phyloP scores from a whole-genome alignment of 352 stramenopile species.

The Pythium aristosporum region DNA sequence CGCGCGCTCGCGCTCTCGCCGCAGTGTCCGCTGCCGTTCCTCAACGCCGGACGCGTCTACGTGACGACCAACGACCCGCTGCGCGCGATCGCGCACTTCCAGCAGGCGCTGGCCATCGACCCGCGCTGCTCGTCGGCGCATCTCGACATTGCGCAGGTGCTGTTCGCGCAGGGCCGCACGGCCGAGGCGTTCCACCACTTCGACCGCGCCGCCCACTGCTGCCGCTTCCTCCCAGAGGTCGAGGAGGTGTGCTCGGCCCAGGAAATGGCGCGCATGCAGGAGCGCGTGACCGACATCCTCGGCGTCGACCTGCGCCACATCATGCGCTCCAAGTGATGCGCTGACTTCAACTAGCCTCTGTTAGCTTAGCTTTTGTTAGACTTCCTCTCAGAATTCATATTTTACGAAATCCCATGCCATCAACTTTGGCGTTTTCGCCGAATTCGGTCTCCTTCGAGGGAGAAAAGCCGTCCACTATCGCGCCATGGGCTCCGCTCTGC shows the following conservation, averaged over 20 bases:
- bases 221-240: constrained; percentile 80
- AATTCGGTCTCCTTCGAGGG: constrained; percentile 24
- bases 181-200: constrained; percentile 76
- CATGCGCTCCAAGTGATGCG: constrained; percentile 71
- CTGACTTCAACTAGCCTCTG: not conserved
- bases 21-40: constrained; percentile 74
- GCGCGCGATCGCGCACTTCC: constrained; percentile 77
- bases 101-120: constrained; percentile 77
- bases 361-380: constrained; percentile 4
- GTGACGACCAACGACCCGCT: constrained; percentile 81
- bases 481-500: not conserved
- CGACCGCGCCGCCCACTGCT: constrained; percentile 62
- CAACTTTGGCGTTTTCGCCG: not conserved
- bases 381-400: constrained; percentile 13
- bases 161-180: constrained; percentile 79
- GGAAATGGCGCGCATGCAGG: constrained; percentile 84
- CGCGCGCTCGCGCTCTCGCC: constrained; percentile 70
- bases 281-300: constrained; percentile 81
- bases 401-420: constrained; percentile 20
- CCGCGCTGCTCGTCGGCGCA: constrained; percentile 77
- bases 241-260: constrained; percentile 78
- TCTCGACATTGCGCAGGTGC: constrained; percentile 82
- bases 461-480: constrained; percentile 16
- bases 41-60: constrained; percentile 82
- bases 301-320: constrained; percentile 85